phyloP scores from a whole-genome alignment of 352 stramenopile genomes.

The Halophytophthora polymorphica region DNA sequence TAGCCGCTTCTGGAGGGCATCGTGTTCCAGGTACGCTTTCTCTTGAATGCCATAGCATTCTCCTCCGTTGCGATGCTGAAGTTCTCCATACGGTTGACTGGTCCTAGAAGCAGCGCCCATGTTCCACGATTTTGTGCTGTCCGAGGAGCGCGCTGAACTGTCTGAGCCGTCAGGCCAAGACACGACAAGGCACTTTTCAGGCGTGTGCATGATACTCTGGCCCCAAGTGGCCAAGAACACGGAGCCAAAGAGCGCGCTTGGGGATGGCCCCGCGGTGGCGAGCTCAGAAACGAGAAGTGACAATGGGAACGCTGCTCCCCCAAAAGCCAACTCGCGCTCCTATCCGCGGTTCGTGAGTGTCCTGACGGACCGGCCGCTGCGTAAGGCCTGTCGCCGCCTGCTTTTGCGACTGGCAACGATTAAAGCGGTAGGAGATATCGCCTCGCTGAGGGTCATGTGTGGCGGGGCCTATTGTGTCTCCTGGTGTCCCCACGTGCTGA shows the following conservation, averaged over 20 bases:
- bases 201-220: slow-evolving; percentile 41
- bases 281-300: not conserved
- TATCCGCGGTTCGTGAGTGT: slow-evolving; percentile 13
- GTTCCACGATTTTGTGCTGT: slow-evolving; percentile 48
- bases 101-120: slow-evolving; percentile 16
- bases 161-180: not conserved
- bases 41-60: no score
- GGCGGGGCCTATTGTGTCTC: not conserved
- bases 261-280: slow-evolving; percentile 2
- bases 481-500: not conserved
- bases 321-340: not conserved
- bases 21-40: no score
- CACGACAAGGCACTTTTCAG: slow-evolving; percentile 20
- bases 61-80: not conserved
- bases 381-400: slow-evolving; percentile 20
- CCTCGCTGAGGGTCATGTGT: not conserved
- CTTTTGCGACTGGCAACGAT: slow-evolving; percentile 25
- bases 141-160: not conserved
- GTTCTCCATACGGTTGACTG: not conserved
- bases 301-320: not conserved
- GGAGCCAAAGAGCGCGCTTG: slow-evolving; percentile 1
- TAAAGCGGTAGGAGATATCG: slow-evolving; percentile 11
- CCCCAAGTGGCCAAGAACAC: not conserved
- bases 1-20: no score
- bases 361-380: slow-evolving; percentile 18